phyloP scores from a whole-genome alignment of 352 stramenopile species.

The Pythium monospermum region DNA sequence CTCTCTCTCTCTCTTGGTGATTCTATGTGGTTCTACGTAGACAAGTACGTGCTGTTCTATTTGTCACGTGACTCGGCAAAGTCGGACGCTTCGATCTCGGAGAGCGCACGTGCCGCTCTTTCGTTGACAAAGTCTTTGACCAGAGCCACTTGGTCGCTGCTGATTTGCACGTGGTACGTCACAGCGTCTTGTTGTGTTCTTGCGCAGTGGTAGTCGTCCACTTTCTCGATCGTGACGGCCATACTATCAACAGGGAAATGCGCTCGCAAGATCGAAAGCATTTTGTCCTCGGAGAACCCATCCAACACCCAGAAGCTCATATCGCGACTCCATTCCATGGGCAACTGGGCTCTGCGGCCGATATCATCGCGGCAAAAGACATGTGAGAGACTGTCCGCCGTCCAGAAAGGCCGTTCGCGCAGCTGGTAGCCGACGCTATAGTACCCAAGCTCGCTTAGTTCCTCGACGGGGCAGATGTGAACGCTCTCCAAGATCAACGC shows the following conservation, averaged over 20 bases:
- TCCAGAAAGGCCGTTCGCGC: conserved; percentile 70
- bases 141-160: conserved; percentile 32
- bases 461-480: conserved; percentile 58
- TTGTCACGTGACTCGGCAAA: conserved; percentile 52
- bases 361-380: conserved; percentile 55
- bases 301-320: conserved; percentile 76
- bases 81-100: conserved; percentile 40
- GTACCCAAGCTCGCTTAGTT: conserved; percentile 60
- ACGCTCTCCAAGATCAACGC: conserved; percentile 54
- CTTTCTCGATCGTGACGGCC: conserved; percentile 25
- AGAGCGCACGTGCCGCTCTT: conserved; percentile 29
- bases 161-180: conserved; percentile 55
- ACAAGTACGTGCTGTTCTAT: conserved; percentile 1
- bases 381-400: conserved; percentile 53
- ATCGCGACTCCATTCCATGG: conserved; percentile 58
- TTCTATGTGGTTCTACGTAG: conserved; percentile 6
- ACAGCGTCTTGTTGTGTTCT: conserved; percentile 45
- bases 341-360: conserved; percentile 36
- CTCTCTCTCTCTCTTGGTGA: not conserved
- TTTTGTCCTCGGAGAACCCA: conserved; percentile 49
- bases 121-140: conserved; percentile 49
- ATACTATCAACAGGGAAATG: conserved; percentile 42
- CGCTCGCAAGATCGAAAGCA: conserved; percentile 32
- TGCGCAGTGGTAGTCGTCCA: conserved; percentile 58
- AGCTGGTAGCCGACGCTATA: conserved; percentile 78